Evolutionary conservation across 2,329 filamentous ascomycete species (phyloP), one percentile per base, ranked within the genome.

Genomic region (Curvularia lunata): DNA sequence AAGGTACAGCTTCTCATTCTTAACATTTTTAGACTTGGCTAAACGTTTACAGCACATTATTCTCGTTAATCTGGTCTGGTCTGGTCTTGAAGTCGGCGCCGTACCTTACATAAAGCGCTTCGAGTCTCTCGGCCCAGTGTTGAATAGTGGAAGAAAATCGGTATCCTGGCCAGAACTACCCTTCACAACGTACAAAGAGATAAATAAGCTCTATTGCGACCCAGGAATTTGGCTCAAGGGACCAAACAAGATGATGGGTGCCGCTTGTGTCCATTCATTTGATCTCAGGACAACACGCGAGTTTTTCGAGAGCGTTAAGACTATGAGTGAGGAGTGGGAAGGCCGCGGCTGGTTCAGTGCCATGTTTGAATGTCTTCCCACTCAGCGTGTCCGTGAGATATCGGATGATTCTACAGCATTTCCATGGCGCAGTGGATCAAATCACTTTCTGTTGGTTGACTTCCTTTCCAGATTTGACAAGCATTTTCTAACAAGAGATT

Each of bases 291-390:
- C 48, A 4, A 56, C 54, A 40, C 54, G 48, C 7, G 54, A 56
- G 48, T 56, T 56, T 34, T 52, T 56, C 23, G 54, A 56, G 41
- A 56, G 48, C n/a, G 48, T 56, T 32, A 56, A 56, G 41, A 13
- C 48, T 12, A 56, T 56, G 48, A 56, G 54, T 27, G 54, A 52
- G 19, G 16, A 52, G 10, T 56, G 54, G 54, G 48, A 56, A 27
- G 48, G 45, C 23, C 34, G 54, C n/a, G 54, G 54, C 5, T 56
- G 54, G 48, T 56, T 56, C 41, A 51, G 54, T 18, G 54, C 54
- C 41, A 52, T 56, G 54, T 56, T 56, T 5, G 54, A 56, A 32
- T 56, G 54, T n/a, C 27, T 56, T 10, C 54, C 54, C n/a, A 34
- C 42, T 12, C 54, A 56, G 48, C 54, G 48, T 21, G 48, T 37